phyloP scores from a whole-genome alignment of 805 yeast species.

The Metschnikowia cerradonensis region DNA sequence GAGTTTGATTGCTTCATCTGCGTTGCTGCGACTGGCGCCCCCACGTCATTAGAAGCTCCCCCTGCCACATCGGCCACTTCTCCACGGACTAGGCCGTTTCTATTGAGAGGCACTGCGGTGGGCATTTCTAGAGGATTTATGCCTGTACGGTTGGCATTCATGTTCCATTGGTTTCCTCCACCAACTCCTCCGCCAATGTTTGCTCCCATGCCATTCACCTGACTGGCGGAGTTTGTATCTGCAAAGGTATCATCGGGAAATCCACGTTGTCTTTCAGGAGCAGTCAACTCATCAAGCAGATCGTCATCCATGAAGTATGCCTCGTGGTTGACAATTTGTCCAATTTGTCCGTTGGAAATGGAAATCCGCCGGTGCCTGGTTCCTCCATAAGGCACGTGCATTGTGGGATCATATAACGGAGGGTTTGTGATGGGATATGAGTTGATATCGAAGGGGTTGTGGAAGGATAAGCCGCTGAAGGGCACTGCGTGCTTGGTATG shows the following conservation, averaged over 20 bases:
- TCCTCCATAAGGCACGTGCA: slow-evolving; percentile 32
- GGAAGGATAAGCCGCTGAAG: slow-evolving; percentile 19
- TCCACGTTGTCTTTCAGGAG: background rate
- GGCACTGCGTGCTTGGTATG: slow-evolving; percentile 8
- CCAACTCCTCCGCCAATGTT: background rate
- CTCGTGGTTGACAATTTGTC: slow-evolving; percentile 57
- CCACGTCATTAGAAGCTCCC: background rate
- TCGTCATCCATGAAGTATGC: slow-evolving; percentile 31
- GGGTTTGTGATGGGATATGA: slow-evolving; percentile 45
- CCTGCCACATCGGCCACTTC: background rate
- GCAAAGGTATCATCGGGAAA: slow-evolving; percentile 1
- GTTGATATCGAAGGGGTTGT: slow-evolving; percentile 37
- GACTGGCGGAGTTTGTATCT: background rate
- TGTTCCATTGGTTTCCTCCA: background rate
- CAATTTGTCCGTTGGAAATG: slow-evolving; percentile 81
- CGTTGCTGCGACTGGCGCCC: background rate
- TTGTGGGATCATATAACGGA: slow-evolving; percentile 43
- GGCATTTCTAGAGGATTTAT: background rate
- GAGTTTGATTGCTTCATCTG: background rate
- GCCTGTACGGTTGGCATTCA: background rate
- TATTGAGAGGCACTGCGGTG: background rate
- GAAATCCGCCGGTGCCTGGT: slow-evolving; percentile 63
- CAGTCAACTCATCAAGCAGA: slow-evolving; percentile 20
- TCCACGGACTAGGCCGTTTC: background rate
- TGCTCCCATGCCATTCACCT: background rate